These are phyloP conservation scores for Cladosporium velox DNA, from an alignment of 2,329 filamentous ascomycete species.

Conservation along the genomic window DNA sequence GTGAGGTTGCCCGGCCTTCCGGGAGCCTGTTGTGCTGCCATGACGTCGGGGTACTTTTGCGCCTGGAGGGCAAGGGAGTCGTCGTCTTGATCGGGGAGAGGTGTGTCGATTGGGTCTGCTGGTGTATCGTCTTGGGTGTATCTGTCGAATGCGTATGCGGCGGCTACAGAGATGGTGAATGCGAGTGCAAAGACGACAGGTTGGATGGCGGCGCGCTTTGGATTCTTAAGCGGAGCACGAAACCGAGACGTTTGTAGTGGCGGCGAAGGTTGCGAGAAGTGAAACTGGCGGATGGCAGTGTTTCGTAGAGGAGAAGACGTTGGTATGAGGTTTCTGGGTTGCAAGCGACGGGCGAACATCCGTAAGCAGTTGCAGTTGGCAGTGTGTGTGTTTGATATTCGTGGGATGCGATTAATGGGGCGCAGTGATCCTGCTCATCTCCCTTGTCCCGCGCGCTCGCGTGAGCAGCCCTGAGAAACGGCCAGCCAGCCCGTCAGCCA, in stretches of 20 bases:
- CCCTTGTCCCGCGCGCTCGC: not conserved
- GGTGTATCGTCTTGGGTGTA: slow-evolving; percentile 21
- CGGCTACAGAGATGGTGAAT: slow-evolving; percentile 26
- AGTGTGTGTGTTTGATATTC: not conserved
- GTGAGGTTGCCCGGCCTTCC: slow-evolving; percentile 86
- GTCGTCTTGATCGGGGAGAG: slow-evolving; percentile 7
- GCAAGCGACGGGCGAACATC: slow-evolving; percentile 14
- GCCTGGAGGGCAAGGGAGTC: slow-evolving; percentile 23
- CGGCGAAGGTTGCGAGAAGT: slow-evolving; percentile 11
- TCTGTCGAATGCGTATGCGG: slow-evolving; percentile 28
- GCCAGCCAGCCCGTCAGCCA: not conserved
- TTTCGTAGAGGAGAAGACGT: not conserved
- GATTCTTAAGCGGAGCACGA: slow-evolving; percentile 7
- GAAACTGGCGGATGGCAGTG: slow-evolving; percentile 1
- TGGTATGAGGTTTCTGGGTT: not conserved
- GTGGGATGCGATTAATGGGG: not conserved
- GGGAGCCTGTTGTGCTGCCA: slow-evolving; percentile 45
- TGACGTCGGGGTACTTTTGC: slow-evolving; percentile 23
- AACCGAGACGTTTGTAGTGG: slow-evolving; percentile 4
- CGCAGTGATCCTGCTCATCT: slow-evolving; percentile 11
- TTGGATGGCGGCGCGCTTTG: slow-evolving; percentile 26
- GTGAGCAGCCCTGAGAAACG: not conserved
- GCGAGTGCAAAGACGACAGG: slow-evolving; percentile 29
- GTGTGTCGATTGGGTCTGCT: not conserved
- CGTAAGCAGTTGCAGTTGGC: not conserved